A percentile compares a stretch with the other conserved stretches of the same genome.
These are phyloP conservation scores for Xylariaceae sp. DNA, from an alignment of 2,329 filamentous ascomycete genomes.

Conservation along the genomic window DNA sequence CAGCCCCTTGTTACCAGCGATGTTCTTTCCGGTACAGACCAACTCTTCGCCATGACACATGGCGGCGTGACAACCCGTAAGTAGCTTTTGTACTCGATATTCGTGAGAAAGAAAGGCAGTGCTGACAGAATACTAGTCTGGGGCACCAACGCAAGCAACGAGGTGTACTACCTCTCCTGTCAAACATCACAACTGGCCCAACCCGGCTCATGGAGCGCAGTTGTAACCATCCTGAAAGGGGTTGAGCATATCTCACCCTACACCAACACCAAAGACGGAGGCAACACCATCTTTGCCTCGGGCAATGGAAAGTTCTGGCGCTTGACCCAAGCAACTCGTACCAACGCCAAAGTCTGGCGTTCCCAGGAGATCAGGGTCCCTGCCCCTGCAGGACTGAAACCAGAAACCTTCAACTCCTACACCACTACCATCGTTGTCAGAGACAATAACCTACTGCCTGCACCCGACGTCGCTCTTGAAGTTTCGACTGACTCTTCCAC, in stretches of 20 bases:
- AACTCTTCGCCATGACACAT: background rate
- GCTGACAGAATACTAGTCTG: background rate
- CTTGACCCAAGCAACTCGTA: slow-evolving; percentile 1
- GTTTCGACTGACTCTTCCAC: background rate
- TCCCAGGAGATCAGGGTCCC: slow-evolving; percentile 1
- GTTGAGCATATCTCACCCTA: slow-evolving; percentile 4
- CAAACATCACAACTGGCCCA: background rate
- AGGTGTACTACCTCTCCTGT: slow-evolving; percentile 3
- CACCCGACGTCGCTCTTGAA: background rate
- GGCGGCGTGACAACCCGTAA: background rate
- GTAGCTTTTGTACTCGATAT: background rate
- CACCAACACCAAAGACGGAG: slow-evolving; percentile 4
- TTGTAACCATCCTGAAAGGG: background rate
- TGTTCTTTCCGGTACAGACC: background rate
- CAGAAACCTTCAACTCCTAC: slow-evolving; percentile 1
- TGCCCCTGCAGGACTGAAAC: background rate
- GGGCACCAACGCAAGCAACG: slow-evolving; percentile 5
- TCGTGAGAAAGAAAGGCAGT: background rate
- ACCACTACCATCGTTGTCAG: slow-evolving; percentile 1
- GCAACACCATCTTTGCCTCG: slow-evolving; percentile 5
- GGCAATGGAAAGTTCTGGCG: slow-evolving; percentile 2
- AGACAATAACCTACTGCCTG: background rate
- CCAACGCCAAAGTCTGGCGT: slow-evolving; percentile 4
- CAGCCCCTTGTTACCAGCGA: background rate
- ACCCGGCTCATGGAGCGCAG: background rate